Conservation (phyloP, 495 filamentous ascomycete species). For the Aspergillus coremiiformis region DNA sequence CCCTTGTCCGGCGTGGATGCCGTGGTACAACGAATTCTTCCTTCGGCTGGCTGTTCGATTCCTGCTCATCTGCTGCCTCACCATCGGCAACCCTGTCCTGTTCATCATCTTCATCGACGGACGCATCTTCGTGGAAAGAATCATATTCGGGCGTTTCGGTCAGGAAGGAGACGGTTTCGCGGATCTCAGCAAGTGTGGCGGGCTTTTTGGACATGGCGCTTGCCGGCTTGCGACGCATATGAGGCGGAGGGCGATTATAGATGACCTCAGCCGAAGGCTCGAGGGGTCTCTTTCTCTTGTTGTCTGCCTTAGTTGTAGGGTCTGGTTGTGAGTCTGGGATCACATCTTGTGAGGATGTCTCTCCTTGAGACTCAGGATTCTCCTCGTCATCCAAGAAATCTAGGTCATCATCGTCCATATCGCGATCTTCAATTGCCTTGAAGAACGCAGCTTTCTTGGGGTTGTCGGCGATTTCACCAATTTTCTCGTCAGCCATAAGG, state of each 20-base stretch:
- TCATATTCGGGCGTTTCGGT: slow-evolving; percentile 65
- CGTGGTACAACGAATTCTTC: slow-evolving; percentile 30
- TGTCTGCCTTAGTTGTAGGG: slow-evolving; percentile 21
- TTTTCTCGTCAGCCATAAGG: slow-evolving; percentile 80
- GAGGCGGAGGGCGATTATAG: slow-evolving; percentile 51
- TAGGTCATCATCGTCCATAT: slow-evolving; percentile 66
- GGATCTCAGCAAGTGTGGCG: slow-evolving; percentile 66
- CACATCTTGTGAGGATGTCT: slow-evolving; percentile 40
- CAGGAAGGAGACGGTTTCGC: slow-evolving; percentile 70
- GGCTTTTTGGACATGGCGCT: slow-evolving; percentile 52
- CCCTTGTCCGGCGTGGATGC: slow-evolving; percentile 44
- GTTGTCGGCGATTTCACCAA: slow-evolving; percentile 84
- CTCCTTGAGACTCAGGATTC: slow-evolving; percentile 32
- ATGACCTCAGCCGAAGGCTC: slow-evolving; percentile 37
- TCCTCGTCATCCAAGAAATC: slow-evolving; percentile 60
- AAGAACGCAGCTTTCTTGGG: slow-evolving; percentile 88
- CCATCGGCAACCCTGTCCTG: slow-evolving; percentile 28
- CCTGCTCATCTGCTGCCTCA: slow-evolving; percentile 31
- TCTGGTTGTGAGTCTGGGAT: slow-evolving; percentile 19
- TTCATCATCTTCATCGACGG: slow-evolving; percentile 33
- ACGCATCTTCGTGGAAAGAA: slow-evolving; percentile 40
- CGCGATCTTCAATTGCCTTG: slow-evolving; percentile 76
- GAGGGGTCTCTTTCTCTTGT: slow-evolving; percentile 51
- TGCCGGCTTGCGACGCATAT: slow-evolving; percentile 58
- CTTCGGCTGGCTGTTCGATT: slow-evolving; percentile 17